A percentile compares a stretch with the other conserved stretches of the same genome.
Conservation (phyloP, 257 asterid species). For the Craterostigma plantagineum region DNA sequence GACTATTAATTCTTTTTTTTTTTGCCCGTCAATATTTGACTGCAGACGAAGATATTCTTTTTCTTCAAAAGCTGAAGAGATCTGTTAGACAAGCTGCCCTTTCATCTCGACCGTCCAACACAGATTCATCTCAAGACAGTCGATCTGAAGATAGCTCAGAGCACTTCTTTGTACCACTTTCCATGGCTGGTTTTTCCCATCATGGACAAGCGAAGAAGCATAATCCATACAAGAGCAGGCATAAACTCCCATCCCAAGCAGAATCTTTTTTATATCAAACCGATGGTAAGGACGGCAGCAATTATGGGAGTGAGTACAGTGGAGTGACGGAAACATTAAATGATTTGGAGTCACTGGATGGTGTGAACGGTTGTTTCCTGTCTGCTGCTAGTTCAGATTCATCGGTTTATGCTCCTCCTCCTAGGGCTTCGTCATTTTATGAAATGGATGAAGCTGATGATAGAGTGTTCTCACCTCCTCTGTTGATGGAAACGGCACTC, state of each 20-base stretch:
- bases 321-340: constrained; percentile 39
- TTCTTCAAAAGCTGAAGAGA: constrained; percentile 70
- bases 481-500: constrained; percentile 64
- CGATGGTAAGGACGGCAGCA: constrained; percentile 23
- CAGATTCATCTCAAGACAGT: constrained; percentile 63
- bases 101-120: constrained; percentile 30
- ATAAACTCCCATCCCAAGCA: constrained; percentile 42
- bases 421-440: constrained; percentile 39
- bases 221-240: constrained; percentile 28
- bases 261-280: constrained; percentile 43
- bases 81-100: constrained; percentile 97
- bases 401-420: constrained; percentile 43
- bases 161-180: constrained; percentile 74
- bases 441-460: constrained; percentile 61
- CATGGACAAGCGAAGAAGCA: constrained; percentile 37
- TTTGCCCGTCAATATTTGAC: constrained; percentile 8
- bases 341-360: constrained; percentile 66
- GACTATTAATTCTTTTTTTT: constrained; percentile 6
- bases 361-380: constrained; percentile 49
- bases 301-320: constrained; percentile 37
- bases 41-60: constrained; percentile 60
- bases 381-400: constrained; percentile 66
- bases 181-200: constrained; percentile 54
- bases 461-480: constrained; percentile 92
- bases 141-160: constrained; percentile 78